Evolutionary conservation across 352 stramenopile genomes (phyloP).

Genomic region (Pythium utonaiense): DNA sequence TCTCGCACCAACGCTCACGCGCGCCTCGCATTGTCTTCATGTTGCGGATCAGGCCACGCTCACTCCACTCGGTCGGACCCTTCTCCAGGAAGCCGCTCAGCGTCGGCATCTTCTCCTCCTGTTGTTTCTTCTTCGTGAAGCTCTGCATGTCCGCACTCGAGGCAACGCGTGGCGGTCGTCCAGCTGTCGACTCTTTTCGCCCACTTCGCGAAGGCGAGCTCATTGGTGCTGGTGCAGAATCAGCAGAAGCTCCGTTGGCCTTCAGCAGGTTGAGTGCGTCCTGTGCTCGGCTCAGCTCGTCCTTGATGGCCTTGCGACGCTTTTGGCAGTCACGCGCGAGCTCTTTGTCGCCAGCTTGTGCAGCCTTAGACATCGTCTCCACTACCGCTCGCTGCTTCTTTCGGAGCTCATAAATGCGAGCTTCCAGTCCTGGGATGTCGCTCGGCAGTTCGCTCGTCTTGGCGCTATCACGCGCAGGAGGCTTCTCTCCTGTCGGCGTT

Average conservation of each 20-base stretch:
- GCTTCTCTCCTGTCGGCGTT: background rate
- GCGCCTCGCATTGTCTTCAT: constrained; percentile 86
- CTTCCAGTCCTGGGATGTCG: constrained; percentile 57
- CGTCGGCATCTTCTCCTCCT: constrained; percentile 63
- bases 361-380: constrained; percentile 68
- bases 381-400: constrained; percentile 78
- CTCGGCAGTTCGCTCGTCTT: constrained; percentile 33
- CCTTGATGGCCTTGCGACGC: constrained; percentile 69
- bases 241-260: constrained; percentile 8
- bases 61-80: constrained; percentile 82
- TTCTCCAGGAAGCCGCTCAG: constrained; percentile 80
- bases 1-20: constrained; percentile 83
- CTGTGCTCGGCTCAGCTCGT: constrained; percentile 68
- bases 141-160: background rate
- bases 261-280: constrained; percentile 67
- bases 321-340: constrained; percentile 74
- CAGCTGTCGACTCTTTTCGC: constrained; percentile 11
- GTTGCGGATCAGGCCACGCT: constrained; percentile 67
- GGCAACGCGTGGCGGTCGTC: background rate
- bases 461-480: background rate
- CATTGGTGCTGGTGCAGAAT: background rate
- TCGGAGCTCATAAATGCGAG: constrained; percentile 68
- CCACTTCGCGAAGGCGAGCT: constrained; percentile 8
- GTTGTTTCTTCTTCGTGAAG: constrained; percentile 19
- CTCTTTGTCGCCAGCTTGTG: constrained; percentile 63